phyloP scores from a whole-genome alignment of 116 monocot species.

The Iris pallida region DNA sequence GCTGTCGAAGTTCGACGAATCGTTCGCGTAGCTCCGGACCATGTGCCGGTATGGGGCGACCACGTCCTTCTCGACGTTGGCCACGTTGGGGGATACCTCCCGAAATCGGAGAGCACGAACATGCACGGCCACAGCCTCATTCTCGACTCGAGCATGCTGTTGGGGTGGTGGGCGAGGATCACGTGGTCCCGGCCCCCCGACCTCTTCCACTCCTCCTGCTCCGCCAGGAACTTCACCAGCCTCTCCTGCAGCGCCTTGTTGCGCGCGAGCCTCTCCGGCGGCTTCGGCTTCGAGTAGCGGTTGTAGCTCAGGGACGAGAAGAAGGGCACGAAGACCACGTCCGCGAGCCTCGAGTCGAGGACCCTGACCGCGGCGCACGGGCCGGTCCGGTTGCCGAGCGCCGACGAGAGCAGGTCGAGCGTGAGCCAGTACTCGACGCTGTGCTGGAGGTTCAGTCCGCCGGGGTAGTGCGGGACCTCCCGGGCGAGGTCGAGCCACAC shows the following conservation, averaged over 20 bases:
- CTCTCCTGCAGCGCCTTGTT: constrained; percentile 61
- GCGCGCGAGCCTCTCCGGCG: constrained; percentile 27
- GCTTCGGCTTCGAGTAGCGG: constrained; percentile 45
- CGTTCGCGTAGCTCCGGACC: constrained; percentile 31
- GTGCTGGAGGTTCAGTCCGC: constrained; percentile 87
- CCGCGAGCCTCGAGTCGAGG: constrained; percentile 39
- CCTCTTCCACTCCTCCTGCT: constrained; percentile 64
- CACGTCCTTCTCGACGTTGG: constrained; percentile 78
- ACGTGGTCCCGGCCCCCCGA: constrained; percentile 69
- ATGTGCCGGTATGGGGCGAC: constrained; percentile 90
- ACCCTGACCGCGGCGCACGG: constrained; percentile 58
- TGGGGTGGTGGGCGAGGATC: constrained; percentile 85
- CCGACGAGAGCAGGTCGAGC: constrained; percentile 64
- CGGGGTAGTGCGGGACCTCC: constrained; percentile 61
- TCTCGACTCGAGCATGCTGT: constrained; percentile 75
- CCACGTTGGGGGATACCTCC: constrained; percentile 62
- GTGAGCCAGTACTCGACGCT: constrained; percentile 95
- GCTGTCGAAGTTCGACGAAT: constrained; percentile 39
- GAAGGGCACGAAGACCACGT: constrained; percentile 88
- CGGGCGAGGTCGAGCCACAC: constrained; percentile 30
- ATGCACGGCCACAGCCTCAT: constrained; percentile 53
- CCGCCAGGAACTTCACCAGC: constrained; percentile 47
- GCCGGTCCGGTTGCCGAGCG: constrained; percentile 7
- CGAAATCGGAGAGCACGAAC: constrained; percentile 85
- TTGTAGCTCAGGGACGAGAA: constrained; percentile 90